phyloP scores from a whole-genome alignment of 2,329 filamentous ascomycete genomes.

The Pseudogymnoascus sp. region DNA sequence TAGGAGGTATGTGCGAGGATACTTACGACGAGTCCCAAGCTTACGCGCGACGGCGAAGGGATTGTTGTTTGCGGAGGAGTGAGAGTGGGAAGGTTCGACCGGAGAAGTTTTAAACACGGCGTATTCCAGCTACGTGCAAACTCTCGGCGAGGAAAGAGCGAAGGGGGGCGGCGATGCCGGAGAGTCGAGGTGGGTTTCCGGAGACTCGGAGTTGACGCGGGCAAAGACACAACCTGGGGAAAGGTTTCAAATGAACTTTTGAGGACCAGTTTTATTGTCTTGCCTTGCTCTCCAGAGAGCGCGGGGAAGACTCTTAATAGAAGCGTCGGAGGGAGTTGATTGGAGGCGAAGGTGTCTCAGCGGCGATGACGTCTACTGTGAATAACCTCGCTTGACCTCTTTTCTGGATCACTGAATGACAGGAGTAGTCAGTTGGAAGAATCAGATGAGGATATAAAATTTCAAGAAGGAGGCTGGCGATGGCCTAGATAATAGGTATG shows the following conservation, averaged over 20 bases:
- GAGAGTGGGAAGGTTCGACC: constrained; percentile 4
- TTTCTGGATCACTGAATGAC: constrained; percentile 8
- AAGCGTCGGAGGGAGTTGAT: not conserved
- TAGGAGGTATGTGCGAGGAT: constrained; percentile 6
- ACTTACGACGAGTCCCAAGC: constrained; percentile 5
- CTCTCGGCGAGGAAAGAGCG: constrained; percentile 14
- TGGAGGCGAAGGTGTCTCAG: constrained; percentile 4
- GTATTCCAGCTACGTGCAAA: constrained; percentile 25
- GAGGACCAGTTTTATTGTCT: constrained; percentile 19
- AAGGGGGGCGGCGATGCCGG: constrained; percentile 8
- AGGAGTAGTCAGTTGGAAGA: not conserved
- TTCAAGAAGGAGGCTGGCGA: constrained; percentile 20
- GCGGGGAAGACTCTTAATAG: constrained; percentile 8
- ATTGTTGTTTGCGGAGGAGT: constrained; percentile 4
- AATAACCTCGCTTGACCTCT: constrained; percentile 9
- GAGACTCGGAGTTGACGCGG: constrained; percentile 1
- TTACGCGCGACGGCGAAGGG: not conserved
- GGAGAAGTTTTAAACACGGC: constrained; percentile 19
- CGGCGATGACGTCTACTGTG: constrained; percentile 1
- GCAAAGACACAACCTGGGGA: constrained; percentile 12
- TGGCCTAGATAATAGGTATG: constrained; percentile 21
- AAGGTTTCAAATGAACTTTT: constrained; percentile 24
- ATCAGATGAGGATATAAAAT: constrained; percentile 9
- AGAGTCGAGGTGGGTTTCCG: not conserved
- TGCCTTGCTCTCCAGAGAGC: constrained; percentile 21